phyloP scores from a whole-genome alignment of 1,284 basidiomycete genomes.

The Marasmius tenuissimus region DNA sequence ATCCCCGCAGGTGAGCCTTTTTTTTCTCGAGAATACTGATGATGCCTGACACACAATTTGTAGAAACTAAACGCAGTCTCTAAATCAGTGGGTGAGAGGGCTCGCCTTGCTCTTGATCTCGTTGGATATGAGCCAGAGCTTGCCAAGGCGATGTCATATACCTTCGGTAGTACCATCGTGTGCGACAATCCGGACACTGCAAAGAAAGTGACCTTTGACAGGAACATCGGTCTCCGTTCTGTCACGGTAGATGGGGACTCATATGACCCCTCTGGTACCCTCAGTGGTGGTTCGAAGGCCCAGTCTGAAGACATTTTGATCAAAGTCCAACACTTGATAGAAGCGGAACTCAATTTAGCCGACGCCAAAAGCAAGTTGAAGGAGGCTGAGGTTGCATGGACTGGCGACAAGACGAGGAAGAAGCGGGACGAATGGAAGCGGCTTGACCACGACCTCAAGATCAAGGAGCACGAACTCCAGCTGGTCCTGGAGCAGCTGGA shows the following conservation, averaged over 20 bases:
- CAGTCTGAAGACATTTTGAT: constrained; percentile 76
- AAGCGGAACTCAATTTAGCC: constrained; percentile 68
- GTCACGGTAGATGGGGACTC: constrained; percentile 96
- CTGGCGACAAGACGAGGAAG: constrained; percentile 55
- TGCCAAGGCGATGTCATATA: constrained; percentile 87
- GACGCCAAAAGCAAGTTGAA: constrained; percentile 55
- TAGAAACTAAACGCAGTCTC: constrained; percentile 81
- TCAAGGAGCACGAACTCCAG: constrained; percentile 86
- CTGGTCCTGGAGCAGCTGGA: constrained; percentile 86
- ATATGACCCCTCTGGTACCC: constrained; percentile 94
- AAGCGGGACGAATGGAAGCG: constrained; percentile 72
- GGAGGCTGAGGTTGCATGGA: constrained; percentile 48
- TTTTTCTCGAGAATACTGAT: background rate
- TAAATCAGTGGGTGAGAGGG: constrained; percentile 80
- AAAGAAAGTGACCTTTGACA: constrained; percentile 84
- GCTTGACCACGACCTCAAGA: constrained; percentile 74
- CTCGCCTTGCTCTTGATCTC: constrained; percentile 83
- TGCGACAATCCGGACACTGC: constrained; percentile 91
- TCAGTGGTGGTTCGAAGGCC: constrained; percentile 90
- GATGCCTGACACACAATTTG: constrained; percentile 4
- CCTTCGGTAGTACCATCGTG: constrained; percentile 92
- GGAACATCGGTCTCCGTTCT: constrained; percentile 72
- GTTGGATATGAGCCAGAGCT: constrained; percentile 88
- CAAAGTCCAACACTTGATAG: constrained; percentile 83
- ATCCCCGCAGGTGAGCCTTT: constrained; percentile 52